These are phyloP conservation scores for Phaeosphaeria sp. DNA, from an alignment of 2,329 filamentous ascomycete genomes.

Conservation along the genomic window DNA sequence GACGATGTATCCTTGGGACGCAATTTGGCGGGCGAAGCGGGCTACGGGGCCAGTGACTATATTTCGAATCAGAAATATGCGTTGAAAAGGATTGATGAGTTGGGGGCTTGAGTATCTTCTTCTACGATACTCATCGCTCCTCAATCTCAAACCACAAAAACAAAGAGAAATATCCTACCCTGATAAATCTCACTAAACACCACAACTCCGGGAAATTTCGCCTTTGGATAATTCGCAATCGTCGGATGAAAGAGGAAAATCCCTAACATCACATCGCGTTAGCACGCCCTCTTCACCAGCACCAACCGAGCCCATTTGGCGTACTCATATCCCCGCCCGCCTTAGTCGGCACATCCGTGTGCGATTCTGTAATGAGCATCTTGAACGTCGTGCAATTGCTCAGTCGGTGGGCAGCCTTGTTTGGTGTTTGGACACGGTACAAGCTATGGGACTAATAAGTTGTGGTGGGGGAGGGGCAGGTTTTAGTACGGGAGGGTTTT, in stretches of 20 bases:
- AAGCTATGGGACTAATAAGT: conserved; percentile 3
- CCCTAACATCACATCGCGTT: conserved; percentile 62
- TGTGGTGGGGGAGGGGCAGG: conserved; percentile 23
- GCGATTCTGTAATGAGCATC: conserved; percentile 67
- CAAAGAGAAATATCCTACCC: conserved; percentile 59
- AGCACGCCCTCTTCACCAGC: conserved; percentile 2
- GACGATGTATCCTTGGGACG: conserved; percentile 91
- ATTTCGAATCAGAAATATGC: neutral
- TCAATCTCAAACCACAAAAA: too few species aligned
- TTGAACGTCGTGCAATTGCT: conserved; percentile 7
- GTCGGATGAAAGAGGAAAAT: conserved; percentile 89
- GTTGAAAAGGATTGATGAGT: too few species aligned
- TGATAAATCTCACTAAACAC: conserved; percentile 96
- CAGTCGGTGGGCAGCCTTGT: neutral
- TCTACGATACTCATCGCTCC: too few species aligned
- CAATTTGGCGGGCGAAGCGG: conserved; percentile 89
- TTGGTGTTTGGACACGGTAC: neutral
- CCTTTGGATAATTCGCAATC: conserved; percentile 84
- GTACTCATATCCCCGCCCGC: conserved; percentile 66
- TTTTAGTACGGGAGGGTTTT: neutral
- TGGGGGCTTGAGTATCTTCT: too few species aligned
- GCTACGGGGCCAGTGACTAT: conserved; percentile 84
- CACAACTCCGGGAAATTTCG: conserved; percentile 86
- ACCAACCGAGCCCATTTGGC: conserved; percentile 3
- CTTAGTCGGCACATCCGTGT: conserved; percentile 66